These are phyloP conservation scores for Ceratocystis harringtonii DNA, from an alignment of 2,329 filamentous ascomycete genomes.

Conservation along the genomic window DNA sequence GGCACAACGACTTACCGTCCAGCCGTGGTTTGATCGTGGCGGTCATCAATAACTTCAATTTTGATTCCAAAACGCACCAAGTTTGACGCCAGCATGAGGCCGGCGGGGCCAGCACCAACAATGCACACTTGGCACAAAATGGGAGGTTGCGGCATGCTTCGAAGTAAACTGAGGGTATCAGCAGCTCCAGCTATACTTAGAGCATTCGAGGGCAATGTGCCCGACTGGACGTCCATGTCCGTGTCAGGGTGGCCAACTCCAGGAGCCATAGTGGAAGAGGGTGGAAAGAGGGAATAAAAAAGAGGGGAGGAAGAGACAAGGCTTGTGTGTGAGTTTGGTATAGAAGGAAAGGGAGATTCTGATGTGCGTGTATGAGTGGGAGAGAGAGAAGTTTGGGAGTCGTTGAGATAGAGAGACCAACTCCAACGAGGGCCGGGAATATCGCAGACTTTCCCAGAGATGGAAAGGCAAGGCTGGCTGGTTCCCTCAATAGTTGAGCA, in stretches of 20 bases:
- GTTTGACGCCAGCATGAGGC: conserved; percentile 39
- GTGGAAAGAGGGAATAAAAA: not conserved
- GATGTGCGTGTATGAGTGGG: too few species aligned
- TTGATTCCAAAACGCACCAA: conserved; percentile 52
- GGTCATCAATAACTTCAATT: conserved; percentile 51
- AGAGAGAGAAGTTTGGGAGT: not conserved
- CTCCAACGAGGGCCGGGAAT: not conserved
- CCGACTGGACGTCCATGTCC: conserved; percentile 22
- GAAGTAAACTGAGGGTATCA: conserved; percentile 34
- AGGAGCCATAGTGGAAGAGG: conserved; percentile 24
- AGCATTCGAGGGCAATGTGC: conserved; percentile 22
- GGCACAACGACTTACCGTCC: conserved; percentile 31
- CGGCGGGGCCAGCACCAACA: conserved; percentile 41
- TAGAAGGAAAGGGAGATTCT: not conserved
- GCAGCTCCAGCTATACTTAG: conserved; percentile 25
- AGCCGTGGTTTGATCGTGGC: conserved; percentile 50
- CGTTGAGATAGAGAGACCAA: not conserved
- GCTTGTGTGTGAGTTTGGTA: not conserved
- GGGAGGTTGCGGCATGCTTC: conserved; percentile 34
- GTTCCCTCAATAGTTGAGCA: not conserved
- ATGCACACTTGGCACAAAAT: conserved; percentile 35
- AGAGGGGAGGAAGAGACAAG: not conserved
- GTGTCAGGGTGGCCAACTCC: conserved; percentile 25
- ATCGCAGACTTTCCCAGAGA: not conserved
- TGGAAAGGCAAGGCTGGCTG: conserved; percentile 3